Evolutionary conservation across 2,329 filamentous ascomycete species (phyloP).

Genomic region (Xylaria polymorpha): DNA sequence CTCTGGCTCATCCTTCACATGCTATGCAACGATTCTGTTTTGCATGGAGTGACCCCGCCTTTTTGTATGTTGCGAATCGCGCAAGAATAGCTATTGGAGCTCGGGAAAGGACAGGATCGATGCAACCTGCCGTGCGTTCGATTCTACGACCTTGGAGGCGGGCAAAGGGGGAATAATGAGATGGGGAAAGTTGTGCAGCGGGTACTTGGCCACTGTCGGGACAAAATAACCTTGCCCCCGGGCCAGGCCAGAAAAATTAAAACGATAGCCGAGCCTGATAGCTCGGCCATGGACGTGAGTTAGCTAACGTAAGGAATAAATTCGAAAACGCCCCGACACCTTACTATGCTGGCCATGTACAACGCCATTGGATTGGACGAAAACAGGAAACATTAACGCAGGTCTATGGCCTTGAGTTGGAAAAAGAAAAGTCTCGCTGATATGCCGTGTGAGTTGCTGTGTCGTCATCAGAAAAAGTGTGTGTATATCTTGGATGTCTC

Average conservation of each 20-base stretch:
- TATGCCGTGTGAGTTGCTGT: slow-evolving; percentile 48
- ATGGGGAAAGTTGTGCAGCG: slow-evolving; percentile 18
- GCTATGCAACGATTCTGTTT: background rate
- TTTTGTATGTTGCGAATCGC: slow-evolving; percentile 10
- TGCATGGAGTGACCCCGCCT: background rate
- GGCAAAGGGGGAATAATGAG: slow-evolving; percentile 11
- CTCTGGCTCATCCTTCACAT: slow-evolving; percentile 2
- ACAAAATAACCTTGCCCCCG: slow-evolving; percentile 24
- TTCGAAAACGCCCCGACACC: slow-evolving; percentile 66
- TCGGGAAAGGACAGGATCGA: slow-evolving; percentile 19
- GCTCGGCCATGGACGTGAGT: slow-evolving; percentile 40
- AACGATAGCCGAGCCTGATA: slow-evolving; percentile 36
- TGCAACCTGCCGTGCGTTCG: slow-evolving; percentile 11
- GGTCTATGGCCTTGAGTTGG: slow-evolving; percentile 47
- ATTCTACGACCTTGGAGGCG: slow-evolving; percentile 1
- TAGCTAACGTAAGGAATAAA: slow-evolving; percentile 48
- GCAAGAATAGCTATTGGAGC: slow-evolving; percentile 8
- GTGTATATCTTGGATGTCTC: slow-evolving; percentile 99
- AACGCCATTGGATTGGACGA: slow-evolving; percentile 64
- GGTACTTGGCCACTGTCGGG: slow-evolving; percentile 8
- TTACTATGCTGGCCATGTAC: slow-evolving; percentile 66
- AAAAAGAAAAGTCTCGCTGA: slow-evolving; percentile 43
- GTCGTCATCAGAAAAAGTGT: slow-evolving; percentile 90
- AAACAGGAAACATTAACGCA: slow-evolving; percentile 63
- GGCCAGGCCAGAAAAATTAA: slow-evolving; percentile 44